Conservation (phyloP, 2,329 filamentous ascomycete species). For the Exophiala lecanii-corni region DNA sequence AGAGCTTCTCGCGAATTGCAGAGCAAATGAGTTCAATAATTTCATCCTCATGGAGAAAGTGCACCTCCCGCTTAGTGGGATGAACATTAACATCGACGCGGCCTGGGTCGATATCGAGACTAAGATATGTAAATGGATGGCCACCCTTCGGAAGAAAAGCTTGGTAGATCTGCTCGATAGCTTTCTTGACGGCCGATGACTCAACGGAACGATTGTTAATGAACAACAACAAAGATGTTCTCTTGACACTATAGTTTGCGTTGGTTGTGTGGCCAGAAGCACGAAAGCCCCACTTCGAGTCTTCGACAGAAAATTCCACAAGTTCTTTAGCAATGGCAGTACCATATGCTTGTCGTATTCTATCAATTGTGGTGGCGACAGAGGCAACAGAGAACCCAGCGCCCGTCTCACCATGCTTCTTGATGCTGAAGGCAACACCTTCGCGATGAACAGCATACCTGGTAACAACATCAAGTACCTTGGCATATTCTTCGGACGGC, state of each 20-base stretch:
- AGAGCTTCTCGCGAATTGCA: slow-evolving; percentile 70
- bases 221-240: slow-evolving; percentile 81
- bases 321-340: slow-evolving; percentile 81
- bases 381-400: slow-evolving; percentile 75
- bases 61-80: slow-evolving; percentile 93
- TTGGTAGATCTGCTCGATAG: slow-evolving; percentile 83
- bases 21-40: slow-evolving; percentile 83
- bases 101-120: slow-evolving; percentile 84
- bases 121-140: slow-evolving; percentile 90
- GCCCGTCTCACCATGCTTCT: slow-evolving; percentile 86
- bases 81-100: slow-evolving; percentile 97
- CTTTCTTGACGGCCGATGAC: slow-evolving; percentile 80
- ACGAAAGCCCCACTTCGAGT: slow-evolving; percentile 77
- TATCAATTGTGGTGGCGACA: slow-evolving; percentile 67
- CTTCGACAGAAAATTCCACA: slow-evolving; percentile 66
- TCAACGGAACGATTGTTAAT: slow-evolving; percentile 96
- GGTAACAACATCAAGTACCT: slow-evolving; percentile 92
- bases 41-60: slow-evolving; percentile 96
- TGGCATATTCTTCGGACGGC: slow-evolving; percentile 89
- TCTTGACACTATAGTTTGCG: slow-evolving; percentile 91
- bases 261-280: slow-evolving; percentile 79
- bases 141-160: slow-evolving; percentile 87
- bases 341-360: slow-evolving; percentile 87
- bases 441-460: slow-evolving; percentile 88
- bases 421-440: slow-evolving; percentile 92